Evolutionary conservation across 225 moss, liverwort and hornwort species (phyloP).

Genomic region (Pleurozium schreberi): DNA sequence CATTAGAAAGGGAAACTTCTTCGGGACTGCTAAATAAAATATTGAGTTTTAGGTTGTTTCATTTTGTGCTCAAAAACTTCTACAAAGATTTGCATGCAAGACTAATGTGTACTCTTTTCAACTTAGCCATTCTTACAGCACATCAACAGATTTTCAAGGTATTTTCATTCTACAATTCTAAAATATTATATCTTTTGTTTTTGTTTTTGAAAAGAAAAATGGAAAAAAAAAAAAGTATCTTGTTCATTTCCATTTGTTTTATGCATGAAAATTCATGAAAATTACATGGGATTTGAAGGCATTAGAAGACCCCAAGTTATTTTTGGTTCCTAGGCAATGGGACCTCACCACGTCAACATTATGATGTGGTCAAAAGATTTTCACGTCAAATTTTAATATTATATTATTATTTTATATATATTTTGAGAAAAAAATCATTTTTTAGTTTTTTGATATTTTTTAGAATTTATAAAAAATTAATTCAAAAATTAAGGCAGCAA

Average conservation of each 20-base stretch:
- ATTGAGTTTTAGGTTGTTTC: background rate
- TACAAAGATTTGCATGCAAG: rapidly evolving
- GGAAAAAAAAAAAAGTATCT: rapidly evolving
- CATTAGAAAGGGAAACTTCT: background rate
- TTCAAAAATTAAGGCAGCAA: too few relatives aligned
- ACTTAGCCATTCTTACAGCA: background rate
- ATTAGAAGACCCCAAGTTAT: too few relatives aligned
- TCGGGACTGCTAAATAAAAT: background rate
- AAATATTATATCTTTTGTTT: background rate
- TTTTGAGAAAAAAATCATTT: too few relatives aligned
- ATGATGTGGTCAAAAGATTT: too few relatives aligned
- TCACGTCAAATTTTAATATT: too few relatives aligned
- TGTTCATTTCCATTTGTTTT: background rate
- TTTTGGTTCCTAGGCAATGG: too few relatives aligned
- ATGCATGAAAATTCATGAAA: background rate
- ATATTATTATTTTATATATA: too few relatives aligned
- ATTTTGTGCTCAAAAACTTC: background rate
- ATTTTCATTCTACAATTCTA: background rate
- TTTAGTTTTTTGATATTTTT: too few relatives aligned
- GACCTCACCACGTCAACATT: background rate
- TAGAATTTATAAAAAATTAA: too few relatives aligned
- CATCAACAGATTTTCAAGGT: background rate
- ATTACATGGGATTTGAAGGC: too few relatives aligned
- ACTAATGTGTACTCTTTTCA: too few relatives aligned
- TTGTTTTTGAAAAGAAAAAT: background rate